Evolutionary conservation across 2,329 filamentous ascomycete species (phyloP), one percentile per base, ranked within the genome.

Genomic region (Tolypocladium ovalisporum): DNA sequence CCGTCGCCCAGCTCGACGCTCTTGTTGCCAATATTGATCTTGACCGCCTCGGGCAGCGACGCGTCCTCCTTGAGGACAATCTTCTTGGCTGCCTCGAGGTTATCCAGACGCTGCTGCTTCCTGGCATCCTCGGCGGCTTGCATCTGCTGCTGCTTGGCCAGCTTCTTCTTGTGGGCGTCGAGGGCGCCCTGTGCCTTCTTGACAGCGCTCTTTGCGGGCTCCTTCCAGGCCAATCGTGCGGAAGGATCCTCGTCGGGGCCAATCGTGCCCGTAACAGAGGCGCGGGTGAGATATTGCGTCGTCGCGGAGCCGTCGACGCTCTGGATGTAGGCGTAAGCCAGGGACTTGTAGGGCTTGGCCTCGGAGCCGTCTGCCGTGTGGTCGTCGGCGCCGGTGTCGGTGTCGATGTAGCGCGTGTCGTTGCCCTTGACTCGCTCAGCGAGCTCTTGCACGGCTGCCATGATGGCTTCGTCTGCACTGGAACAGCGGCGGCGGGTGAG

Each of bases 141-240:
- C 62, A 84, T 76, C 68, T 91, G 86, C 53, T 55, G 52, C 58
- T 57, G 58, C 55, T 59, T 59, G 44, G 32, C 58, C 24, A 59
- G 55, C 80, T 96, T 96, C 81, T 90, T 92, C 81, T 90, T 88
- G 73, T 89, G 84, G 62, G 81, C 79, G 63, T 90, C 88, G 62
- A 84, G 84, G 62, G 85, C 84, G 71, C 85, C 86, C 76, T 84
- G 83, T 4, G 87, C 88, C 75, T 95, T 95, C 79, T 96, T 96
- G 69, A 90, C 72, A 27, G 89, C 90, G 59, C 87, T 88, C 77
- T 94, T 95, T 60, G 88, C 86, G 24, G 85, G 87, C 57, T 87
- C 85, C 76, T 92, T 93, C 88, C 87, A 96, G 65, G 84, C 81
- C 62, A 86, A 73, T 62, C 83, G 81, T 56, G 79, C 80, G 56